phyloP scores from a whole-genome alignment of 805 yeast genomes.

The Spathaspora sp. region DNA sequence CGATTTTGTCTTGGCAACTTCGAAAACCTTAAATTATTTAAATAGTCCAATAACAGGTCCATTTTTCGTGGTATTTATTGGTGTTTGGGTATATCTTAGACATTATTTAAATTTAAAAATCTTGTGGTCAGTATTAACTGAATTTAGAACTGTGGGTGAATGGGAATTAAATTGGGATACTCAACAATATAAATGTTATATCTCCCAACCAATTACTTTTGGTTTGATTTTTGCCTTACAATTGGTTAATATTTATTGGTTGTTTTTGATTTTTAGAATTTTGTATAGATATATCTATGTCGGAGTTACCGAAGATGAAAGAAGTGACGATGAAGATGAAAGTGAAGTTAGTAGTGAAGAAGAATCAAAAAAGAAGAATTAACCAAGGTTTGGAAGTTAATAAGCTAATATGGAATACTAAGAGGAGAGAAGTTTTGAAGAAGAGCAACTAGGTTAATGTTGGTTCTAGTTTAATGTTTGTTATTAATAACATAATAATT shows the following conservation, averaged over 20 bases:
- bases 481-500: no score
- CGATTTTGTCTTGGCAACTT: constrained; percentile 79
- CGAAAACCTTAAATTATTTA: constrained; percentile 85
- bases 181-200: constrained; percentile 95
- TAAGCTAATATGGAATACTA: no score
- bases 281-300: constrained; percentile 55
- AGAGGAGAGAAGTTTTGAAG: neutral
- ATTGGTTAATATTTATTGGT: constrained; percentile 85
- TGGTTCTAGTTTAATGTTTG: no score
- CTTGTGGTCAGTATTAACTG: constrained; percentile 81
- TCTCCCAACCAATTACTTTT: constrained; percentile 89
- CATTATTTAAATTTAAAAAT: constrained; percentile 80
- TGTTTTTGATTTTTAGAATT: constrained; percentile 75
- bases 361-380: constrained; percentile 10
- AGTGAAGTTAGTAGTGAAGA: constrained; percentile 10
- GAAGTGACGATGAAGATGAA: constrained; percentile 83
- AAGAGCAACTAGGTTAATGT: neutral
- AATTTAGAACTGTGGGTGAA: constrained; percentile 81
- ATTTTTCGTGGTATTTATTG: constrained; percentile 64
- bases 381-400: no score
- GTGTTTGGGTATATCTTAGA: constrained; percentile 82
- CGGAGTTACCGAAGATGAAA: constrained; percentile 69
- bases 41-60: constrained; percentile 63
- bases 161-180: constrained; percentile 78
- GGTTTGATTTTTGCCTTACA: constrained; percentile 75